These are phyloP conservation scores for Arthroderma uncinatum DNA, from an alignment of 2,329 filamentous ascomycete genomes.

Conservation along the genomic window DNA sequence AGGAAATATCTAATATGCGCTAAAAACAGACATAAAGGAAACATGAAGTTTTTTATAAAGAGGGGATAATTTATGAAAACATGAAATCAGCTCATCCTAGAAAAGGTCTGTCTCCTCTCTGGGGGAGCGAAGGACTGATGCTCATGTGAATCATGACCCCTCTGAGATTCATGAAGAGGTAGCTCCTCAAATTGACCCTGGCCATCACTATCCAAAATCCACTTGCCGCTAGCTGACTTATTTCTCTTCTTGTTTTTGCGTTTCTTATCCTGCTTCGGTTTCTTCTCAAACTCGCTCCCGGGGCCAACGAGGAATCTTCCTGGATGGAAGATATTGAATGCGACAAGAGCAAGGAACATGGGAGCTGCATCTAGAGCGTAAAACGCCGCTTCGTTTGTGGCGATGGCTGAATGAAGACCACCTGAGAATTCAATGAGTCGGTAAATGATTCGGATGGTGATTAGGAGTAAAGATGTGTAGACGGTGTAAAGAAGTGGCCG, in stretches of 20 bases:
- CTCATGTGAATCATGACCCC: not conserved
- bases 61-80: not conserved
- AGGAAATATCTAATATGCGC: not conserved
- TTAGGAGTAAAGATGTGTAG: conserved; percentile 41
- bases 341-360: conserved; percentile 29
- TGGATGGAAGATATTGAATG: conserved; percentile 31
- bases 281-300: conserved; percentile 23
- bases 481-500: conserved; percentile 38
- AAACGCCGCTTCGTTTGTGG: conserved; percentile 28
- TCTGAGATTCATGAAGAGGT: not conserved
- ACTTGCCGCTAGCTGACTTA: not conserved
- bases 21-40: not conserved
- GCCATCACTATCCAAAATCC: not conserved
- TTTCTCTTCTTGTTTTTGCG: conserved; percentile 7
- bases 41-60: not conserved
- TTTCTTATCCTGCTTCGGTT: conserved; percentile 13
- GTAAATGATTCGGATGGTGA: conserved; percentile 46
- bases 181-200: not conserved
- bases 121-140: not conserved
- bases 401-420: conserved; percentile 33
- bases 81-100: not conserved
- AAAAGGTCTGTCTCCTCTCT: not conserved
- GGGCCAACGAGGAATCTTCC: conserved; percentile 24
- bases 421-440: conserved; percentile 50
- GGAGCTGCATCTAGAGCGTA: conserved; percentile 32